A percentile compares a stretch with the other conserved stretches of the same genome.
phyloP scores from a whole-genome alignment of 139 green algal species.

The Chlorella ohadii region DNA sequence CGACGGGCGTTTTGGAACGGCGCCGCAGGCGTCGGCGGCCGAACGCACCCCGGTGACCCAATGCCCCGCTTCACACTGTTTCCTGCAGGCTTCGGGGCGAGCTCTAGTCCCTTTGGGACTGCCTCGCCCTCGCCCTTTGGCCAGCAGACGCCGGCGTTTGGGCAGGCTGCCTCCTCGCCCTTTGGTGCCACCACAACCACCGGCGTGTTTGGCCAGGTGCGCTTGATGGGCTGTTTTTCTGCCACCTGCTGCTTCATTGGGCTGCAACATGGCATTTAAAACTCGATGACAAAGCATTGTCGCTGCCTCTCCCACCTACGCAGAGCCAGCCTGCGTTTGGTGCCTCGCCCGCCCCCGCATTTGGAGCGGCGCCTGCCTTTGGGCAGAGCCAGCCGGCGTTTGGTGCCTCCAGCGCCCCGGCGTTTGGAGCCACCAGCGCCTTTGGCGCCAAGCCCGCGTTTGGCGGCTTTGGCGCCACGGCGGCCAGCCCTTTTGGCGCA shows the following conservation, averaged over 20 bases:
- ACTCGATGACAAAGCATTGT: too few relatives aligned
- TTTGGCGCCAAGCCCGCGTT: constrained; percentile 51
- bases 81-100: constrained; percentile 38
- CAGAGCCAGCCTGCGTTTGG: constrained; percentile 49
- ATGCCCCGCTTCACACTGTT: not conserved
- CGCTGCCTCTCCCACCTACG: not conserved
- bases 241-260: too few relatives aligned
- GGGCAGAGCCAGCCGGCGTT: constrained; percentile 38
- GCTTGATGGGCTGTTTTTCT: not conserved
- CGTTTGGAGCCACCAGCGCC: constrained; percentile 55
- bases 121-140: constrained; percentile 44
- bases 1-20: not conserved
- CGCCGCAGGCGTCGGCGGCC: too few relatives aligned
- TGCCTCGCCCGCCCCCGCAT: constrained; percentile 38
- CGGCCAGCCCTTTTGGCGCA: constrained; percentile 41
- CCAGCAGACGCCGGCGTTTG: constrained; percentile 21
- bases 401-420: constrained; percentile 44
- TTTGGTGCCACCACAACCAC: constrained; percentile 49
- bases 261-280: too few relatives aligned
- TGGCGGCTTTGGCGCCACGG: constrained; percentile 37
- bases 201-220: constrained; percentile 49
- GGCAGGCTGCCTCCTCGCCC: constrained; percentile 30
- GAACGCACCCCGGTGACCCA: too few relatives aligned
- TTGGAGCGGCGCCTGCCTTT: constrained; percentile 40
- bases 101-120: constrained; percentile 35